Evolutionary conservation across 1,139 yeast species (phyloP), one percentile per base, ranked within the genome.

Genomic region (Diutina pseudorugosa): DNA sequence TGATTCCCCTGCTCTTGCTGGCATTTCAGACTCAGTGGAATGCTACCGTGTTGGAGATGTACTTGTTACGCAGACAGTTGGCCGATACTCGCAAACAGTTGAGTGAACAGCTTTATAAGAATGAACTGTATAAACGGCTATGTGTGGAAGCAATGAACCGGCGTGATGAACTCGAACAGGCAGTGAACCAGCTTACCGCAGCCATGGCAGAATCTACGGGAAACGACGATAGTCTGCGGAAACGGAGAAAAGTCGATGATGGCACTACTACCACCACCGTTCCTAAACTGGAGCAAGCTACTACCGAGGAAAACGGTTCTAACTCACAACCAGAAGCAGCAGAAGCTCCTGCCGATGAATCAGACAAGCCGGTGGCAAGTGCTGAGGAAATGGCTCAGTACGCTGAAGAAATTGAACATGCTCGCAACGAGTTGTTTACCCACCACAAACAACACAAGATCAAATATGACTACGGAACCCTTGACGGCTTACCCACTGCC

Each of bases 21-120:
- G 72, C 85, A 1, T 80, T 91, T 57, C 97, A 90, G 64, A 81
- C 82, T 55, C 96, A 91, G 63, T 91, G 95, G 91, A 97, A 93
- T 62, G 79, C 96, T 0, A 66, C 87, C 55, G 89, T 94, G 41
- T 69, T 91, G 53, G 98, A 93, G 62, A 75, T 85, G 49, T 90
- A 87, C 62, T 77, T 83, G 36, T 69, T 91, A 56, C 74, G 94
- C 57, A 86, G 86, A 62, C 91, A 85, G 59, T 71, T 91, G 51
- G 78, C 75, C 51, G 71, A 72, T 41, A 76, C 93, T 2, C 76
- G 85, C 56, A 80, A 85, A 60, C 94, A 89, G 61, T 68, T 91
- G 54, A 83, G 94, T 47, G 69, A 85, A 4, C 84, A 95, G 0
- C 69, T 90, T 44, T 90, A 89, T 61, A 30, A 30, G n/a, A 30